Evolutionary conservation across 345 rosid genomes (phyloP).

Genomic region (Isatis tinctoria): DNA sequence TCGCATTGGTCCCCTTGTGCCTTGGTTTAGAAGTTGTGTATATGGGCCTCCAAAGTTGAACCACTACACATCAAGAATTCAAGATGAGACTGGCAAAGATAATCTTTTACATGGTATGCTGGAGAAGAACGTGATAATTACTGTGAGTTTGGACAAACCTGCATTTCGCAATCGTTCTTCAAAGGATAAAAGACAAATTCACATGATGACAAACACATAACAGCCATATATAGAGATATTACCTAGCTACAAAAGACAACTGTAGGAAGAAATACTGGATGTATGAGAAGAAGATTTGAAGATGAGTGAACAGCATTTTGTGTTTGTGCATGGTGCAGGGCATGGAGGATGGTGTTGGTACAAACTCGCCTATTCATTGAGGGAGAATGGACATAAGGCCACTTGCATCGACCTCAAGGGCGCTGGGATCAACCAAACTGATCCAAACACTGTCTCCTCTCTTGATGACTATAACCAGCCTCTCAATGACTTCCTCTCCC

Average conservation of each 20-base stretch:
- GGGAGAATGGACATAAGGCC: slow-evolving; percentile 36
- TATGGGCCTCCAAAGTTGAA: slow-evolving; percentile 10
- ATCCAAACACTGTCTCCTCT: slow-evolving; percentile 37
- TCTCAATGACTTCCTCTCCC: slow-evolving; percentile 30
- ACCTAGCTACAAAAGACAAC: background rate
- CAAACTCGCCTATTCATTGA: slow-evolving; percentile 37
- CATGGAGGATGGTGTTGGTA: slow-evolving; percentile 63
- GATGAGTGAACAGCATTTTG: slow-evolving; percentile 33
- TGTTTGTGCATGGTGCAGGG: slow-evolving; percentile 42
- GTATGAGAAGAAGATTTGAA: background rate
- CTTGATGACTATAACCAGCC: slow-evolving; percentile 44
- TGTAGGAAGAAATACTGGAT: background rate
- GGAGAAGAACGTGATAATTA: background rate
- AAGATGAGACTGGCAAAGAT: background rate
- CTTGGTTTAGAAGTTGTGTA: background rate
- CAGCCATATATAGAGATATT: slow-evolving; percentile 6
- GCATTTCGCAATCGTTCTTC: background rate
- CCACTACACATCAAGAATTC: background rate
- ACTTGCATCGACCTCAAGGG: slow-evolving; percentile 45
- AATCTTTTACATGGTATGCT: background rate
- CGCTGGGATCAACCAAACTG: slow-evolving; percentile 37
- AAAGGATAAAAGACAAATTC: background rate
- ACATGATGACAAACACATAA: slow-evolving; percentile 3
- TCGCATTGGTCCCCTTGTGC: background rate
- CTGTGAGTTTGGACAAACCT: background rate